Percentiles rank a stretch among this genome's conserved stretches.
These are phyloP conservation scores for Neocatenulostroma microsporum DNA, from an alignment of 2,329 filamentous ascomycete genomes.

Conservation along the genomic window DNA sequence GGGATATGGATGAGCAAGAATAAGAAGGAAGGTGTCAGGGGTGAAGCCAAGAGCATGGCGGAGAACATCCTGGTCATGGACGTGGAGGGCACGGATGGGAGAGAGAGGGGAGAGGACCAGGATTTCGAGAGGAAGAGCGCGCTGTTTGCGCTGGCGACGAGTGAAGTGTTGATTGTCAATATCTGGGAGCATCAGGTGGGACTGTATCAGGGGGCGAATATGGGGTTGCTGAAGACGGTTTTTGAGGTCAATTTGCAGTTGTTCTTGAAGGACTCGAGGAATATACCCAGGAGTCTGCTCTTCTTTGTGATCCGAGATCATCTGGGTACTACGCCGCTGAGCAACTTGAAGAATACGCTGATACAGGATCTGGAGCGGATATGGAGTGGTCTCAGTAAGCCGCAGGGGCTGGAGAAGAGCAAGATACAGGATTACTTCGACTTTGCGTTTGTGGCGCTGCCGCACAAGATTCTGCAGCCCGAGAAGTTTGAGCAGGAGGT, in stretches of 20 bases:
- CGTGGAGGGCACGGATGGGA: slow-evolving; percentile 93
- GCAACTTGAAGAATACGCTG: slow-evolving; percentile 82
- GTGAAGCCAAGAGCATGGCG: slow-evolving; percentile 59
- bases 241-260: slow-evolving; percentile 98
- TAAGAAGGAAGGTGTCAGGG: slow-evolving; percentile 53
- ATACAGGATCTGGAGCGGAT: slow-evolving; percentile 86
- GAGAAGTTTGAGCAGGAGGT: slow-evolving; percentile 82
- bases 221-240: slow-evolving; percentile 96
- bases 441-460: slow-evolving; percentile 90
- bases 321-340: slow-evolving; percentile 80
- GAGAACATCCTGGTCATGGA: slow-evolving; percentile 99
- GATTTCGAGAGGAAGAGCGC: slow-evolving; percentile 99
- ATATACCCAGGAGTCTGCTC: slow-evolving; percentile 78
- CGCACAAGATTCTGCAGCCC: slow-evolving; percentile 92
- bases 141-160: slow-evolving; percentile 91
- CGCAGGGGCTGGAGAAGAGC: slow-evolving; percentile 76
- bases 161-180: slow-evolving; percentile 95
- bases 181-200: slow-evolving; percentile 99
- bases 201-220: slow-evolving; percentile 95
- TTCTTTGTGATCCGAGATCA: slow-evolving; percentile 99
- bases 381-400: slow-evolving; percentile 89
- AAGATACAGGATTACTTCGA: slow-evolving; percentile 97
- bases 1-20: slow-evolving; percentile 99
- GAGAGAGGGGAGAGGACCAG: slow-evolving; percentile 94
- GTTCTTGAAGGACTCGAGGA: slow-evolving; percentile 92